These are phyloP conservation scores for Pterulicium gracile DNA, from an alignment of 1,284 basidiomycete genomes.

Conservation along the genomic window DNA sequence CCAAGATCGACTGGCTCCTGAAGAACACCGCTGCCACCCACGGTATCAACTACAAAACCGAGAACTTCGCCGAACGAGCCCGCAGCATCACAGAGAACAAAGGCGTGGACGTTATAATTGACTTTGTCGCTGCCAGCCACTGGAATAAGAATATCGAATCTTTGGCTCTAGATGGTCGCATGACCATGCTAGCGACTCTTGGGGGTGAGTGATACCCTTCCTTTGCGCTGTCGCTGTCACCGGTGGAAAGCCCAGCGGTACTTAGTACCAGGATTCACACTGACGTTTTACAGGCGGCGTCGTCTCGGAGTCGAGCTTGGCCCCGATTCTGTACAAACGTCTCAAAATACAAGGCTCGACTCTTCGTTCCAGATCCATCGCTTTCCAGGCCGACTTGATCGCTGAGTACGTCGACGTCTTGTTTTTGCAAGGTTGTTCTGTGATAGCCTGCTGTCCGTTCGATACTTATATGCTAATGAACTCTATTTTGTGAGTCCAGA, in stretches of 20 bases:
- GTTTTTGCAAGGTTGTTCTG: slow-evolving; percentile 2
- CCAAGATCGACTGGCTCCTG: slow-evolving; percentile 77
- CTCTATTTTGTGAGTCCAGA: slow-evolving; percentile 16
- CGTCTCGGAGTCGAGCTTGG: slow-evolving; percentile 55
- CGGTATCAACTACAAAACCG: slow-evolving; percentile 78
- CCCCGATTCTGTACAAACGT: slow-evolving; percentile 74
- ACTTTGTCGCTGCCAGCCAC: slow-evolving; percentile 82
- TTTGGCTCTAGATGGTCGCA: slow-evolving; percentile 69
- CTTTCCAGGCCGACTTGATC: slow-evolving; percentile 78
- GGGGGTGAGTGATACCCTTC: slow-evolving; percentile 42
- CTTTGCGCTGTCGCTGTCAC: no score
- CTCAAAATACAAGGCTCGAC: slow-evolving; percentile 87
- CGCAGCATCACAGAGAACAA: slow-evolving; percentile 50
- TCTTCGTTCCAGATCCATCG: slow-evolving; percentile 64
- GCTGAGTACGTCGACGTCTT: slow-evolving; percentile 33
- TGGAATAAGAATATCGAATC: slow-evolving; percentile 76
- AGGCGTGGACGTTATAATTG: slow-evolving; percentile 78
- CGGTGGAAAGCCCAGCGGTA: not conserved
- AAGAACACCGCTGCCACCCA: slow-evolving; percentile 57
- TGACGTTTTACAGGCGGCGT: slow-evolving; percentile 38
- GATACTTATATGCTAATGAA: no score
- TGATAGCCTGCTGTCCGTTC: not conserved
- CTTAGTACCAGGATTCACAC: not conserved
- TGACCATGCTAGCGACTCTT: slow-evolving; percentile 60
- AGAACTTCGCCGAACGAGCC: slow-evolving; percentile 68